Evolutionary conservation across 306 rosid species (phyloP).

Genomic region (Notholithocarpus densiflorus): DNA sequence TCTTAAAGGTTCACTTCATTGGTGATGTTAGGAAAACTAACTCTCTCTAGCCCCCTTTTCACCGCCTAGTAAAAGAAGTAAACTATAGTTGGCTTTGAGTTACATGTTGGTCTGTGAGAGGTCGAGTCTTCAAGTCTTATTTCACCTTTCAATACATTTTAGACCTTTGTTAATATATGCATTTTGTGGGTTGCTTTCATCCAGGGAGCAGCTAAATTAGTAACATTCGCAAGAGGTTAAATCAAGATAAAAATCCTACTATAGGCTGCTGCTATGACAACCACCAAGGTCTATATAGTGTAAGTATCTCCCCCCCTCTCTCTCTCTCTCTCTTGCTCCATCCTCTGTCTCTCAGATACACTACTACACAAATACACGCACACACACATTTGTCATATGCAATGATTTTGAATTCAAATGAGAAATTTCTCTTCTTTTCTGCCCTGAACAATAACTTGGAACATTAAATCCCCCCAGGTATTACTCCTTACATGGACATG

Average conservation of each 20-base stretch:
- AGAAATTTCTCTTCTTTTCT: background rate
- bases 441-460: background rate
- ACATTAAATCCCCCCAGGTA: slow-evolving; percentile 38
- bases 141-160: background rate
- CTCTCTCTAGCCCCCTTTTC: too few relatives aligned
- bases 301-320: slow-evolving; percentile 28
- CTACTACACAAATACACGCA: background rate
- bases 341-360: too few relatives aligned
- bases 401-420: background rate
- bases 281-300: slow-evolving; percentile 78
- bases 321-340: background rate
- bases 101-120: background rate
- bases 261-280: slow-evolving; percentile 43
- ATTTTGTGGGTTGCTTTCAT: slow-evolving; percentile 6
- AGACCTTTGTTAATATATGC: background rate
- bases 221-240: slow-evolving; percentile 9
- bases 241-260: slow-evolving; percentile 23
- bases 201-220: slow-evolving; percentile 12
- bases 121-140: background rate
- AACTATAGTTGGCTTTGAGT: background rate
- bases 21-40: background rate
- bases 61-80: too few relatives aligned
- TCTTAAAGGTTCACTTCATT: background rate
- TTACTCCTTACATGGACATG: slow-evolving; percentile 88
- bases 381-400: background rate